These are phyloP conservation scores for Musa acuminata DNA, from an alignment of 176 grass and related monocot genomes.

Conservation along the genomic window DNA sequence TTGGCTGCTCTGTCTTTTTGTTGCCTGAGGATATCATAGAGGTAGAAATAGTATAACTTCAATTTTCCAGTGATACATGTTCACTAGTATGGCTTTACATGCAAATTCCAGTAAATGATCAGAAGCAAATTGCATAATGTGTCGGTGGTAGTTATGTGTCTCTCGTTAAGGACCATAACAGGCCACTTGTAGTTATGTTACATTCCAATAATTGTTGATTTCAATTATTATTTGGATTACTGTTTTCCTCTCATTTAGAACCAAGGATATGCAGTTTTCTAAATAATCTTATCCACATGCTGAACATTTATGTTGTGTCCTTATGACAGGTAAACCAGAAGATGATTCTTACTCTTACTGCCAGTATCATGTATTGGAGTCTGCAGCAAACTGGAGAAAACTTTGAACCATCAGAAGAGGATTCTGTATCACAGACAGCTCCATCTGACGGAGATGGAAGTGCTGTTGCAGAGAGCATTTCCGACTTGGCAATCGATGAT, in stretches of 20 bases:
- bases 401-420: conserved; percentile 36
- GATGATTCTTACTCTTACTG: conserved; percentile 92
- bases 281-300: too few relatives aligned
- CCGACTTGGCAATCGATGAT: conserved; percentile 44
- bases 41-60: conserved; percentile 40
- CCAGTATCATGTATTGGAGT: conserved; percentile 94
- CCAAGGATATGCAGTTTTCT: too few relatives aligned
- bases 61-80: not conserved
- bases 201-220: too few relatives aligned
- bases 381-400: conserved; percentile 44
- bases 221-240: too few relatives aligned
- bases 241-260: too few relatives aligned
- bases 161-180: too few relatives aligned
- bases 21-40: conserved; percentile 95
- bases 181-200: too few relatives aligned
- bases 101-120: not conserved
- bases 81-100: not conserved
- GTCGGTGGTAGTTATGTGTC: too few relatives aligned
- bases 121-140: not conserved
- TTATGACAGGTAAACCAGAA: conserved; percentile 89
- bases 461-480: conserved; percentile 36
- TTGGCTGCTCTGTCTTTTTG: conserved; percentile 92
- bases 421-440: not conserved
- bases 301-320: conserved; percentile 1
- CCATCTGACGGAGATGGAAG: conserved; percentile 42